Conservation (phyloP, 2,329 filamentous ascomycete species). For the Sodiomyces alkalinus region DNA sequence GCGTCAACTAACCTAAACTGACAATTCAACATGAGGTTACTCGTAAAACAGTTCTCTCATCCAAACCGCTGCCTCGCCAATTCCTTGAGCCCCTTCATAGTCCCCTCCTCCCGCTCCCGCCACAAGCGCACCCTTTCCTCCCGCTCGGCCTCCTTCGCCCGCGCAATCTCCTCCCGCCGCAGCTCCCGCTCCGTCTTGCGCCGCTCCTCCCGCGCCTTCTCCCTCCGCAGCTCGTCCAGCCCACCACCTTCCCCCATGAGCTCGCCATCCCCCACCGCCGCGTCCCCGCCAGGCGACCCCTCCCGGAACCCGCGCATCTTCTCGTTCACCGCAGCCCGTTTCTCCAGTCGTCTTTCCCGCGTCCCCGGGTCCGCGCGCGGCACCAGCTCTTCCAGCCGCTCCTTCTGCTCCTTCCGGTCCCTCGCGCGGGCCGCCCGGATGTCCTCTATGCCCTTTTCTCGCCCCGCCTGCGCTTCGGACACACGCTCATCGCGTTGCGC, state of each 20-base stretch:
- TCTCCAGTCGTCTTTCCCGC: slow-evolving; percentile 73
- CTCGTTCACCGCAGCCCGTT: slow-evolving; percentile 57
- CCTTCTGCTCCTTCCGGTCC: slow-evolving; percentile 53
- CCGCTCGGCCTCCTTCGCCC: slow-evolving; percentile 63
- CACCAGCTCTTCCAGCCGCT: slow-evolving; percentile 62
- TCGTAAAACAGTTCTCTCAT: no score
- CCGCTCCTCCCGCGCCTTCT: slow-evolving; percentile 48
- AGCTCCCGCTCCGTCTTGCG: slow-evolving; percentile 78
- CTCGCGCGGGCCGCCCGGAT: slow-evolving; percentile 45
- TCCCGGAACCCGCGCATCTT: slow-evolving; percentile 61
- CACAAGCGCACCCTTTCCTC: slow-evolving; percentile 60
- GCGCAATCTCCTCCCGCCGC: slow-evolving; percentile 61
- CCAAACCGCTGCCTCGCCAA: slow-evolving; percentile 72
- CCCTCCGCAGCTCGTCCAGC: slow-evolving; percentile 52
- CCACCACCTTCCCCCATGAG: slow-evolving; percentile 60
- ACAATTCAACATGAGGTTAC: no score
- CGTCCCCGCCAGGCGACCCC: slow-evolving; percentile 42
- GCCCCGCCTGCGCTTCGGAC: slow-evolving; percentile 34
- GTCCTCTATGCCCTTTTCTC: slow-evolving; percentile 26
- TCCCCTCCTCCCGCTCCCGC: slow-evolving; percentile 65
- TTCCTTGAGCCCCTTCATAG: slow-evolving; percentile 65
- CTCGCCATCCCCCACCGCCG: slow-evolving; percentile 55
- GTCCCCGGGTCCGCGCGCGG: slow-evolving; percentile 75
- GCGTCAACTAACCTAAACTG: no score
- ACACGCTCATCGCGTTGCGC: slow-evolving; percentile 33